Conservation (phyloP, 176 grass and related monocot species). For the Oryza meyeriana region DNA sequence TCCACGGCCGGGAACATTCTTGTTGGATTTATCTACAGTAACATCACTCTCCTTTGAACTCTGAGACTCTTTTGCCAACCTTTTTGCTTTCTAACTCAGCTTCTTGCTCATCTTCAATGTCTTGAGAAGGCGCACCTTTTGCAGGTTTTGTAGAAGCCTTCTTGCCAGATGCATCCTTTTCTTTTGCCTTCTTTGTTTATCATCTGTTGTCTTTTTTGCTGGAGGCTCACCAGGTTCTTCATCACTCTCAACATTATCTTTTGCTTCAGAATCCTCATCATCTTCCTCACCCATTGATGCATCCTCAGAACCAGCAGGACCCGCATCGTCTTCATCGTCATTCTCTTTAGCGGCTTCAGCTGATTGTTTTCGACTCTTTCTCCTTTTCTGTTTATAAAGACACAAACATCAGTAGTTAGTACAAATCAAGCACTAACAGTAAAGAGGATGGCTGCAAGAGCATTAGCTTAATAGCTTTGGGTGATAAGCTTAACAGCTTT, state of each 20-base stretch:
- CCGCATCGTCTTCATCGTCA: constrained; percentile 53
- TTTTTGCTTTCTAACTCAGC: constrained; percentile 45
- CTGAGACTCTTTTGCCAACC: constrained; percentile 42
- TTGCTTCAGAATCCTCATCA: constrained; percentile 48
- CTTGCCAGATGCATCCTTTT: constrained; percentile 50
- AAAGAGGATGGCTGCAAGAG: neutral
- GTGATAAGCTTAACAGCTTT: no score
- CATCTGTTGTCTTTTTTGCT: constrained; percentile 42
- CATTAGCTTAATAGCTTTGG: neutral
- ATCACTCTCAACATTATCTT: constrained; percentile 49
- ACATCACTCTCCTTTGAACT: constrained; percentile 38
- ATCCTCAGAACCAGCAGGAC: constrained; percentile 60
- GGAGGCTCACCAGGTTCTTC: constrained; percentile 53
- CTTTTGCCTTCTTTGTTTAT: constrained; percentile 52
- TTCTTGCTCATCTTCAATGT: constrained; percentile 35
- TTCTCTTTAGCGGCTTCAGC: constrained; percentile 63
- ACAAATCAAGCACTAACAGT: neutral
- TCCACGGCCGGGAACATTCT: constrained; percentile 39
- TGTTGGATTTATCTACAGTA: constrained; percentile 40
- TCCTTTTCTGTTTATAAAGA: constrained; percentile 53
- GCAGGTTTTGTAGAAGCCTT: constrained; percentile 44
- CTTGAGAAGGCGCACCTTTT: constrained; percentile 25
- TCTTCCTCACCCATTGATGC: constrained; percentile 51
- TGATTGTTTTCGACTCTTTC: constrained; percentile 45
- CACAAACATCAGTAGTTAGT: neutral